Evolutionary conservation across 371 early-diverging fungal species (phyloP).

Genomic region (Actinomucor elegans): DNA sequence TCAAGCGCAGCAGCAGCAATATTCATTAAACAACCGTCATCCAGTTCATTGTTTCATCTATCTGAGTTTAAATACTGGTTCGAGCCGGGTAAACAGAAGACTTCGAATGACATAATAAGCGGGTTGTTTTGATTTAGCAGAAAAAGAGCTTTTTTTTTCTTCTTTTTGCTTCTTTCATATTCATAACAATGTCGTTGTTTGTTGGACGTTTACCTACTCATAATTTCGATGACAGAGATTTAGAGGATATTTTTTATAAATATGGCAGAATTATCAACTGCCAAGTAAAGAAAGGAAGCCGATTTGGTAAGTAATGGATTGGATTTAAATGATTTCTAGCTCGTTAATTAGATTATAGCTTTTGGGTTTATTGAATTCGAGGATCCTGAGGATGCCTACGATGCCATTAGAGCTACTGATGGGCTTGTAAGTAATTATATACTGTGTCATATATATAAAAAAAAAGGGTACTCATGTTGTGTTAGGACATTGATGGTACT

Average conservation of each 20-base stretch:
- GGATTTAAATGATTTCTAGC: not conserved
- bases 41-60: too few species aligned
- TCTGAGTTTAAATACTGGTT: too few species aligned
- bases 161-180: not conserved
- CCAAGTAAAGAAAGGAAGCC: conserved; percentile 47
- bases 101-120: not conserved
- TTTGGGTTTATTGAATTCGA: conserved; percentile 67
- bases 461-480: not conserved
- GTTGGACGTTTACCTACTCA: conserved; percentile 63
- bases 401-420: conserved; percentile 64
- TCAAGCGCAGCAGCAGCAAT: too few species aligned
- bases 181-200: conserved; percentile 48
- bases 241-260: conserved; percentile 66
- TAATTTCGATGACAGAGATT: conserved; percentile 60
- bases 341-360: conserved; percentile 19
- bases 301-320: conserved; percentile 14
- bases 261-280: conserved; percentile 67
- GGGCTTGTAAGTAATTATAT: conserved; percentile 35
- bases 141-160: conserved; percentile 11
- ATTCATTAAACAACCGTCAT: too few species aligned
- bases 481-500: conserved; percentile 46
- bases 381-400: conserved; percentile 68
- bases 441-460: not conserved
- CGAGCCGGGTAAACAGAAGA: too few species aligned
- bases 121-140: not conserved